Base-by-base conservation (phyloP, 345 rosid species). In the Euphorbia peplus region DNA sequence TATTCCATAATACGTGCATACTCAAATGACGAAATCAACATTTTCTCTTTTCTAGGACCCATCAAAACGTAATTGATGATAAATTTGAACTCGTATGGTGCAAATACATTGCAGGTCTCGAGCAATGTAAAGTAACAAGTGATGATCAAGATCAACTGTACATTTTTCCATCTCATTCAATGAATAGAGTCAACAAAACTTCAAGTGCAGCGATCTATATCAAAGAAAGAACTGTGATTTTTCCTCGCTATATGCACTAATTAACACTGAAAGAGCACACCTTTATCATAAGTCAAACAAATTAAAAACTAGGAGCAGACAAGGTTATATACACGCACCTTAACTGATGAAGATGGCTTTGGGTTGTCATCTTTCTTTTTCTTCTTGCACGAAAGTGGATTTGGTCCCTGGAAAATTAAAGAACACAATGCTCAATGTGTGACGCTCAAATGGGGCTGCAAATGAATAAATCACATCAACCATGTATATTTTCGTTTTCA, bases 301-400 rank as follows among this genome's bases (percentile, higher is more conserved):
- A 24, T 30, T 35, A 10, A 53, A 13, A n/a, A 53, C 41, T 41
- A 61, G 44, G 56, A 0, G 35, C 64, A 58, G 42, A 16, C 13
- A 21, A 35, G 8, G 42, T 14, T 58, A 32, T 32, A 32, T 13
- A 30, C 8, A 44, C 80, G 46, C 41, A 88, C 96, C 85, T 76
- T 79, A 29, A 46, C 68, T 8, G 78, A 71, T 62, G 63, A 55
- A 67, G 64, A 59, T n/a, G n/a, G n/a, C 64, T 73, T 84, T 2
- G 64, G 18, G 70, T 68, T 86, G 68, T 72, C 79, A 54, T 2
- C 46, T 53, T 53, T 75, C 81, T 80, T 91, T 65, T 88, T 91
- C 85, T 90, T 93, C 88, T 73, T 78, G 63, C 86, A 75, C 8
- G 99, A 95, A 53, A 91, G 90, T 46, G 99, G 96, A 37, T 95